Percentiles rank a stretch among this genome's conserved stretches.
Conservation (phyloP, 208 protist species). For the Crithidia acanthocephali region DNA sequence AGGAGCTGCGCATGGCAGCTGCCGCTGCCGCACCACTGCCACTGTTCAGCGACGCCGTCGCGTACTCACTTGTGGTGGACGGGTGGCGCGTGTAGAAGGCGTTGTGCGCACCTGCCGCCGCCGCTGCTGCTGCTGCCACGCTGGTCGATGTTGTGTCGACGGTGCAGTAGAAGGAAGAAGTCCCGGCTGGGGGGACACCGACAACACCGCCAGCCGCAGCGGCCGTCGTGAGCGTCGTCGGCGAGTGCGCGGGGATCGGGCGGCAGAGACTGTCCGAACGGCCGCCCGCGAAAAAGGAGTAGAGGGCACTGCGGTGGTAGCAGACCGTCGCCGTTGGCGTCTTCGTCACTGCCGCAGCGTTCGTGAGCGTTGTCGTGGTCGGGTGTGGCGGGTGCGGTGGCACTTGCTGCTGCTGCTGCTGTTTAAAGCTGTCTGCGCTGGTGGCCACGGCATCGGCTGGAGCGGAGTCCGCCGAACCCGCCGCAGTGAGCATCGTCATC, state of each 20-base stretch:
- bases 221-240: no score
- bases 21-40: background rate
- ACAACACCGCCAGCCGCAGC: background rate
- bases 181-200: background rate
- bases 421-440: background rate
- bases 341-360: background rate
- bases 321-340: constrained; percentile 19
- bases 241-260: no score
- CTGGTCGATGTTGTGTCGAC: no score
- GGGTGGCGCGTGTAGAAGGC: background rate
- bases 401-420: constrained; percentile 5
- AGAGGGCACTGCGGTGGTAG: constrained; percentile 19
- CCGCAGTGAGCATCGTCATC: no score
- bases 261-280: background rate
- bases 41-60: constrained; percentile 1
- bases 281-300: constrained; percentile 18
- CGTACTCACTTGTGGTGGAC: constrained; percentile 9
- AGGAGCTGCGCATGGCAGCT: background rate
- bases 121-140: no score
- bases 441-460: no score
- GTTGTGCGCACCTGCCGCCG: background rate
- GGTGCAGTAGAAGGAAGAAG: background rate
- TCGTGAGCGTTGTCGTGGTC: constrained; percentile 1
- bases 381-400: constrained; percentile 3
- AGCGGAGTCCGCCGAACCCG: background rate